Percentiles rank a stretch among this genome's conserved stretches.
These are phyloP conservation scores for Xylariales sp. DNA, from an alignment of 2,329 filamentous ascomycete species.

Conservation along the genomic window DNA sequence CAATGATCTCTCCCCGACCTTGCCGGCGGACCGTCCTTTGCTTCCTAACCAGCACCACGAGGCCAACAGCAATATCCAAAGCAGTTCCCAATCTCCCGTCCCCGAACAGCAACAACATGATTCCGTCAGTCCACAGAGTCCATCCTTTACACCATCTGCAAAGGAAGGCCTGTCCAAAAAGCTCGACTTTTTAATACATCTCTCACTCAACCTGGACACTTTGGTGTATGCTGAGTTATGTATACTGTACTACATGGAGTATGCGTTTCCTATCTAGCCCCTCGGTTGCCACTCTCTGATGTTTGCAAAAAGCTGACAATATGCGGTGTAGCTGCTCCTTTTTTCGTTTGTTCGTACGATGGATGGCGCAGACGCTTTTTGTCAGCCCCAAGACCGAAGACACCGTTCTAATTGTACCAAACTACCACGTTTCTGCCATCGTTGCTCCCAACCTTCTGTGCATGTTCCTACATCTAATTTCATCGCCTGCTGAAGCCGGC, in stretches of 20 bases:
- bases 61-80: slow-evolving; percentile 36
- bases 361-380: slow-evolving; percentile 70
- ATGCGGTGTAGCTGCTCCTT: slow-evolving; percentile 67
- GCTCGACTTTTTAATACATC: slow-evolving; percentile 68
- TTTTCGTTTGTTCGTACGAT: slow-evolving; percentile 69
- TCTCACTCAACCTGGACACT: slow-evolving; percentile 71
- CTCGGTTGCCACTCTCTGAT: slow-evolving; percentile 6
- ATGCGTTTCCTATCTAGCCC: slow-evolving; percentile 45
- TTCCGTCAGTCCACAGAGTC: slow-evolving; percentile 38
- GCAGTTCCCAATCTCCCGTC: slow-evolving; percentile 24
- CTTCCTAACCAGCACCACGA: slow-evolving; percentile 42
- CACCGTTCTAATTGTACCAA: slow-evolving; percentile 66
- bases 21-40: slow-evolving; percentile 51
- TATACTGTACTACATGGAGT: slow-evolving; percentile 78
- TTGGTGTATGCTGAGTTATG: slow-evolving; percentile 73
- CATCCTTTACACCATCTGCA: slow-evolving; percentile 47
- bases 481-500: slow-evolving; percentile 65
- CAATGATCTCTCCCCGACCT: slow-evolving; percentile 58
- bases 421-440: slow-evolving; percentile 68
- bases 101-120: slow-evolving; percentile 35
- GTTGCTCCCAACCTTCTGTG: slow-evolving; percentile 70
- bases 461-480: slow-evolving; percentile 68
- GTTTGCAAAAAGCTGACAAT: slow-evolving; percentile 23
- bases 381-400: slow-evolving; percentile 71
- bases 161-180: slow-evolving; percentile 63